phyloP scores from a whole-genome alignment of 768 basidiomycete genomes.

The Termitomyces sp. region DNA sequence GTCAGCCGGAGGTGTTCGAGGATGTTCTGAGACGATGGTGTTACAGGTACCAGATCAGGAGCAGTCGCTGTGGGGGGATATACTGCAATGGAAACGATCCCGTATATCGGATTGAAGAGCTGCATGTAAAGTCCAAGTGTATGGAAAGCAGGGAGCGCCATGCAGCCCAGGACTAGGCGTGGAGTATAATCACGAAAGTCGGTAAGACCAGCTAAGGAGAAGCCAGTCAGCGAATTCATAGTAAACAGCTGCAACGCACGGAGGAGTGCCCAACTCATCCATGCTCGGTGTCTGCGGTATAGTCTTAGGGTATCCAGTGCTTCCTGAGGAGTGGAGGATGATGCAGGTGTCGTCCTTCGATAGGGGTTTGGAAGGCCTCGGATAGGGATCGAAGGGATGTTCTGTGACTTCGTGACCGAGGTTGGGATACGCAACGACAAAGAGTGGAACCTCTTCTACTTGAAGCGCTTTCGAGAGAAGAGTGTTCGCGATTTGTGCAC shows the following conservation, averaged over 20 bases:
- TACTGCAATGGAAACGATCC: slow-evolving; percentile 11
- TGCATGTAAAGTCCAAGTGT: slow-evolving; percentile 22
- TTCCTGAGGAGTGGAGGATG: slow-evolving; percentile 20
- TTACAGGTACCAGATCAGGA: slow-evolving; percentile 20
- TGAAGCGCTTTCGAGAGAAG: slow-evolving; percentile 16
- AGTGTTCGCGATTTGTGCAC: slow-evolving; percentile 11
- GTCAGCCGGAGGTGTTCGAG: slow-evolving; percentile 20
- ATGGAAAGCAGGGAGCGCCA: slow-evolving; percentile 30
- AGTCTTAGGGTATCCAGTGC: slow-evolving; percentile 33
- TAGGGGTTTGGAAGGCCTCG: neutral
- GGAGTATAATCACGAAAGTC: slow-evolving; percentile 8
- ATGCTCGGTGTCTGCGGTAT: slow-evolving; percentile 22
- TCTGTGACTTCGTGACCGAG: slow-evolving; percentile 10
- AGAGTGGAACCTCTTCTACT: slow-evolving; percentile 27
- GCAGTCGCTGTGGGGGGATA: slow-evolving; percentile 22
- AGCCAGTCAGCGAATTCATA: neutral
- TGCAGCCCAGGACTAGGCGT: slow-evolving; percentile 12
- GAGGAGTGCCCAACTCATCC: slow-evolving; percentile 18
- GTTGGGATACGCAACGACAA: slow-evolving; percentile 7
- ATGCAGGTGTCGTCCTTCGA: neutral
- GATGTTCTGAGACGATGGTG: slow-evolving; percentile 30
- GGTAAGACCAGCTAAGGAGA: neutral
- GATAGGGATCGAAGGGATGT: slow-evolving; percentile 7
- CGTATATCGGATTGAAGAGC: slow-evolving; percentile 20
- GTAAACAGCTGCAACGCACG: slow-evolving; percentile 15